These are phyloP conservation scores for Lablab purpureus DNA, from an alignment of 306 rosid species.

Conservation along the genomic window DNA sequence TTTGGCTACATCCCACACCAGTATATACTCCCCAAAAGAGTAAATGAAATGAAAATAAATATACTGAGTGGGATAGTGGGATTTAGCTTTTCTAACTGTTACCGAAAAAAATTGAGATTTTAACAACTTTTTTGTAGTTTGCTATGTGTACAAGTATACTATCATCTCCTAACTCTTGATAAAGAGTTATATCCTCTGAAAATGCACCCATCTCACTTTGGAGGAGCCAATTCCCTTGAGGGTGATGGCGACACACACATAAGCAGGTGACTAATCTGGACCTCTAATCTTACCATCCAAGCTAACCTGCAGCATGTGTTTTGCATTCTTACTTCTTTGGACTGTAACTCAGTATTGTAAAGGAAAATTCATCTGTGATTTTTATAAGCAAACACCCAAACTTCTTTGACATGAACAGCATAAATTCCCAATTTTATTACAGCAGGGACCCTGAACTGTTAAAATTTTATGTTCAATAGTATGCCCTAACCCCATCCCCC, in stretches of 20 bases:
- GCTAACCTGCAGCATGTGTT: conserved; percentile 4
- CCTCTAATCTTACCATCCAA: conserved; percentile 33
- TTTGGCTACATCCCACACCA: conserved; percentile 8
- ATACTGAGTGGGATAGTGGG: not conserved
- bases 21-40: conserved; percentile 14
- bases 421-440: conserved; percentile 1
- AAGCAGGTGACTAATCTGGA: conserved; percentile 11
- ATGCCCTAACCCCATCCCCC: not conserved
- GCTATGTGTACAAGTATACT: not conserved
- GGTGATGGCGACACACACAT: not conserved
- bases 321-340: conserved; percentile 8
- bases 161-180: not conserved
- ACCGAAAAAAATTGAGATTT: not conserved
- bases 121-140: not conserved
- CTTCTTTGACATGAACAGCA: not conserved
- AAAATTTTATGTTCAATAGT: not conserved
- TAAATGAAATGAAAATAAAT: conserved; percentile 13
- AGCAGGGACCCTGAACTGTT: not conserved
- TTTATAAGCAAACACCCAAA: not conserved
- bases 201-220: not conserved
- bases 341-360: not conserved
- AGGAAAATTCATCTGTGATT: conserved; percentile 1
- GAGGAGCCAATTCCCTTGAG: not conserved
- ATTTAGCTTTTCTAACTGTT: not conserved
- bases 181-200: not conserved